A percentile compares a stretch with the other conserved stretches of the same genome.
These are phyloP conservation scores for Mycena indigotica DNA, from an alignment of 768 basidiomycete genomes.

Conservation along the genomic window DNA sequence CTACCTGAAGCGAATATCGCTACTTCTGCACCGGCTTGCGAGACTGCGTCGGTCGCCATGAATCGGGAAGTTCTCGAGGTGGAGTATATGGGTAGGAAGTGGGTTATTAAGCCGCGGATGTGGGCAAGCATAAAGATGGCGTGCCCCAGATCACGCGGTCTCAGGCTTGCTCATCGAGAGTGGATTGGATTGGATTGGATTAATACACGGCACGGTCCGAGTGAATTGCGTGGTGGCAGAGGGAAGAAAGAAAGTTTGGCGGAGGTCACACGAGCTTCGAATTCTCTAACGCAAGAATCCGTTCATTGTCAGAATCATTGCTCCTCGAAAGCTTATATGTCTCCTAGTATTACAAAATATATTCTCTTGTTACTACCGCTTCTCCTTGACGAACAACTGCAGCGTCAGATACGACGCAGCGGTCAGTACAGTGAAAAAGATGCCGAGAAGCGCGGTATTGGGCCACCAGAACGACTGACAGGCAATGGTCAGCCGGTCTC, in stretches of 20 bases:
- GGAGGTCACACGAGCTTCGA: not conserved
- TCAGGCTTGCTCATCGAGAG: not conserved
- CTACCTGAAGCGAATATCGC: conserved; percentile 22
- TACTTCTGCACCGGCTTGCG: conserved; percentile 7
- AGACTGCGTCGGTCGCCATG: conserved; percentile 2
- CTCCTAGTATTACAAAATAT: not conserved
- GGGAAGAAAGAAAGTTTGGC: not conserved
- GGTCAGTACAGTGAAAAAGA: conserved; percentile 85
- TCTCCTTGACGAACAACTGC: conserved; percentile 89
- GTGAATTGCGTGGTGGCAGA: not conserved
- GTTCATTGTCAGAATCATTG: not conserved
- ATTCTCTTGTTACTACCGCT: conserved; percentile 38
- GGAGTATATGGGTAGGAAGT: conserved; percentile 1
- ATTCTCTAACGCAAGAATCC: not conserved
- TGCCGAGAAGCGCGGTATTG: conserved; percentile 81
- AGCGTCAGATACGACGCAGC: conserved; percentile 75
- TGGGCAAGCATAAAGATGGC: conserved; percentile 10
- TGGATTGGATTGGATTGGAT: no score
- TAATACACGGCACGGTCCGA: no score
- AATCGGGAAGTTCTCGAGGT: conserved; percentile 9
- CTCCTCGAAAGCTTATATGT: not conserved
- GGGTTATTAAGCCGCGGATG: conserved; percentile 5
- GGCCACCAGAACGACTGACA: conserved; percentile 96
- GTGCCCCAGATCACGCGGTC: not conserved
- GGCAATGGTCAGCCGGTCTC: not conserved